Conservation (phyloP, 2,329 filamentous ascomycete species). For the Cercospora sp. region DNA sequence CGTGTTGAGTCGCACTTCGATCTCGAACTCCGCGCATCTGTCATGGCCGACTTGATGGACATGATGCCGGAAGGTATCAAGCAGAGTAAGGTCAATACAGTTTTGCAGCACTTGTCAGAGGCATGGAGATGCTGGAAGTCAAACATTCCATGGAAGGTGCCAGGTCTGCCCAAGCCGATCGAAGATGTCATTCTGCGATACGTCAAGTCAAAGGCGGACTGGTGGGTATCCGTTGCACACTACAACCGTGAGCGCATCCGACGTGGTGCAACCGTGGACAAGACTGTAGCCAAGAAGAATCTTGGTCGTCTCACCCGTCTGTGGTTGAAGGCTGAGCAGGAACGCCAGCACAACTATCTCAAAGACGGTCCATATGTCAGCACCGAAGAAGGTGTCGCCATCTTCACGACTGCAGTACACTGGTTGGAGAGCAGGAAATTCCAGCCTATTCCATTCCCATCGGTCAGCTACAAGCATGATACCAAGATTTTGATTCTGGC, state of each 20-base stretch:
- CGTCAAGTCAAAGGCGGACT: conserved; percentile 98
- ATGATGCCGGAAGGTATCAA: conserved; percentile 99
- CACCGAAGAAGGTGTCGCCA: conserved; percentile 95
- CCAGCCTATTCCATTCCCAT: conserved; percentile 96
- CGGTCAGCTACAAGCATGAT: conserved; percentile 98
- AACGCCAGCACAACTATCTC: conserved; percentile 98
- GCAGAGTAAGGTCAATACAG: conserved; percentile 98
- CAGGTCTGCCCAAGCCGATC: conserved; percentile 90
- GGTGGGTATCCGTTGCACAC: conserved; percentile 99
- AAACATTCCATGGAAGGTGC: conserved; percentile 99
- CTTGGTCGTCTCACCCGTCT: conserved; percentile 88
- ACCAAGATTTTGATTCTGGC: conserved; percentile 98
- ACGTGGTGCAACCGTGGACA: conserved; percentile 94
- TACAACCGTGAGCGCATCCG: conserved; percentile 98
- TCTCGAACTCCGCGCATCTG: conserved; percentile 91
- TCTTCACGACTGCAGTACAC: conserved; percentile 97
- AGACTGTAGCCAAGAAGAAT: conserved; percentile 99
- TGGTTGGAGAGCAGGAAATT: conserved; percentile 99
- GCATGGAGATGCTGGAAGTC: conserved; percentile 99
- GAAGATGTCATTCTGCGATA: conserved; percentile 99
- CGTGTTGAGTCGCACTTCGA: conserved; percentile 98
- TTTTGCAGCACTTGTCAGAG: conserved; percentile 94
- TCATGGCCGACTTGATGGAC: conserved; percentile 99
- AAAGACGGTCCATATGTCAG: conserved; percentile 99
- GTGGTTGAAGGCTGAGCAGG: conserved; percentile 98